Base-by-base conservation (phyloP, 495 filamentous ascomycete species). In the Viridothelium virens region DNA sequence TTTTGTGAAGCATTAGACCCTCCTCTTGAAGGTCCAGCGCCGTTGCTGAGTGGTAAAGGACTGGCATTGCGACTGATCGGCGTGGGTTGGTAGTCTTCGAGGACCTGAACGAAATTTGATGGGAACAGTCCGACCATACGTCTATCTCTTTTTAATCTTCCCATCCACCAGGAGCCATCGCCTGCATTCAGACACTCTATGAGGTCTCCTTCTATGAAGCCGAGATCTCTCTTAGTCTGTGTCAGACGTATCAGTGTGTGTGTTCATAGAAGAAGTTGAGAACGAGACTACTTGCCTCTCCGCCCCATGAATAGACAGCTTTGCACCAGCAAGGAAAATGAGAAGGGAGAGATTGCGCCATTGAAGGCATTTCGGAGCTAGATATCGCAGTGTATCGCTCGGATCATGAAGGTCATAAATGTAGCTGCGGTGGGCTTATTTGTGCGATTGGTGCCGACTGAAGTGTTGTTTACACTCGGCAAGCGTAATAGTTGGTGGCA, bases 151-250 rank as follows among this genome's bases (percentile, higher is more conserved):
- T 85, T 86, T 73, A 97, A 74, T 61, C 93, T 86, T 36, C 94
- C 94, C 79, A 90, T 96, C 94, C 94, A 98, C 95, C 94, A 98
- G 63, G 89, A 89, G 37, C 95, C 95, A 78, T 98, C 94, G 63
- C 94, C 94, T 2, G 94, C 94, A 76, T 97, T 98, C 25, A 98
- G 81, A 74, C 92, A 96, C 84, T 98, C 94, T 73, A 98, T 98
- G 67, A 97, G 79, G 77, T 98, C 94, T 56, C 95, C 94, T 75
- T 98, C 95, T 68, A 97, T 87, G 76, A 98, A 97, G 25, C 94
- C 94, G 64, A 98, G 81, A 74, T 98, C 94, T 70, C 87, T 85
- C 77, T 93, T 96, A 2, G 90, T 92, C 85, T 90, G 65, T 62
- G 61, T 9, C 31, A 9, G 18, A 1, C 62, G 39, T 34, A 62